Conservation (phyloP, 768 basidiomycete genomes). For the Podaxis sp. region DNA sequence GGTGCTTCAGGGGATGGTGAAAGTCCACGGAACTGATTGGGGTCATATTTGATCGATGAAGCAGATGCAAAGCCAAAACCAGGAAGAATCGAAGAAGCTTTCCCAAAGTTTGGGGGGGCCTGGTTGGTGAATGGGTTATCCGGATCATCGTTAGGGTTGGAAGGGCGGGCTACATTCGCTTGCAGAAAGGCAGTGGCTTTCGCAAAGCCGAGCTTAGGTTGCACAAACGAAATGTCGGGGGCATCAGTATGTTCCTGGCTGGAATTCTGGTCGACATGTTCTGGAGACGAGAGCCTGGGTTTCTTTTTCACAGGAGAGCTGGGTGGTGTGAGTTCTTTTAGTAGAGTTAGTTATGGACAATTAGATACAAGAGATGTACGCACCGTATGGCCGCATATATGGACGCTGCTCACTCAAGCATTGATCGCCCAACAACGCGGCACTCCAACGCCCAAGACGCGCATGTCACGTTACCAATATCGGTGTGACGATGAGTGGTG, state of each 20-base stretch:
- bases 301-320: constrained; percentile 14
- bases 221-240: neutral
- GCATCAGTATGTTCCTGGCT: neutral
- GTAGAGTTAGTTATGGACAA: neutral
- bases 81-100: neutral
- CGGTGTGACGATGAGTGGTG: neutral
- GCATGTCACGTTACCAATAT: constrained; percentile 16
- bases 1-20: constrained; percentile 41
- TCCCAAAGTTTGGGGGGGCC: neutral
- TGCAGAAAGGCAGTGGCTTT: constrained; percentile 4
- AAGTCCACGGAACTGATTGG: constrained; percentile 22
- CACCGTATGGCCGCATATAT: constrained; percentile 4
- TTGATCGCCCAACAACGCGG: constrained; percentile 2
- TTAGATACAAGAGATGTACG: neutral
- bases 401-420: neutral
- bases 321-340: constrained; percentile 9
- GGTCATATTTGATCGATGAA: constrained; percentile 2
- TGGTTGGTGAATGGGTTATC: constrained; percentile 42
- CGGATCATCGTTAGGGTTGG: constrained; percentile 30
- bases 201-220: neutral
- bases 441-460: neutral
- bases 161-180: constrained; percentile 13
- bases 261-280: neutral
- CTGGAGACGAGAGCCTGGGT: constrained; percentile 11
- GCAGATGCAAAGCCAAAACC: constrained; percentile 32